Percentiles rank a stretch among this genome's conserved stretches.
These are phyloP conservation scores for Vigna unguiculata DNA, from an alignment of 306 rosid species.

Conservation along the genomic window DNA sequence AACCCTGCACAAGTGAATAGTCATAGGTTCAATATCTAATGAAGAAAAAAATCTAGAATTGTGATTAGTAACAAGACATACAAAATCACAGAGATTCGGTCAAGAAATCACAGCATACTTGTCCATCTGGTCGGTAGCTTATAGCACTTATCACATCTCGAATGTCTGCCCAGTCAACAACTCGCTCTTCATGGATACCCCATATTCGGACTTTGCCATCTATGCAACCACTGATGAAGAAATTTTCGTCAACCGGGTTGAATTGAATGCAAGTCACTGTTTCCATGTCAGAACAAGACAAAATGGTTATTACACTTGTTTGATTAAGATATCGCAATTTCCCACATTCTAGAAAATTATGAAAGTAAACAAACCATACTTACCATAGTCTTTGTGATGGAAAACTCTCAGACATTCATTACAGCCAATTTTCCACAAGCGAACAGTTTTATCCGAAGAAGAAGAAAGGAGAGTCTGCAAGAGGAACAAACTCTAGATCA, in stretches of 20 bases:
- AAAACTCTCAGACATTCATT: slow-evolving; percentile 63
- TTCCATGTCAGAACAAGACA: slow-evolving; percentile 40
- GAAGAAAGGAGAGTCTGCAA: slow-evolving; percentile 85
- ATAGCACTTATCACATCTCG: slow-evolving; percentile 84
- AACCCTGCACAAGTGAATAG: slow-evolving; percentile 66
- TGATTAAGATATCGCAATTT: not conserved
- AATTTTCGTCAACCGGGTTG: slow-evolving; percentile 76
- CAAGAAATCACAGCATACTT: slow-evolving; percentile 56
- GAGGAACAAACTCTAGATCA: slow-evolving; percentile 44
- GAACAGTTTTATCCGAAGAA: slow-evolving; percentile 93
- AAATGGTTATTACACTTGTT: slow-evolving; percentile 23
- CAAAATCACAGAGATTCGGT: slow-evolving; percentile 19
- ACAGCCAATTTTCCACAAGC: slow-evolving; percentile 78
- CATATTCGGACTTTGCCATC: slow-evolving; percentile 94
- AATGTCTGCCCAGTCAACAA: slow-evolving; percentile 87
- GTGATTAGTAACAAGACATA: not conserved
- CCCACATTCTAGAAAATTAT: not conserved
- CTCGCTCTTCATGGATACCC: slow-evolving; percentile 76
- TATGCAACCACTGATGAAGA: slow-evolving; percentile 89
- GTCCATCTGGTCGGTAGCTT: slow-evolving; percentile 79
- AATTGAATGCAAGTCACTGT: slow-evolving; percentile 90
- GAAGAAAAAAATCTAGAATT: slow-evolving; percentile 1
- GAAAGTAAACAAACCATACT: slow-evolving; percentile 35
- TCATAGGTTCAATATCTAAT: slow-evolving; percentile 25
- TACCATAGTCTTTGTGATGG: slow-evolving; percentile 84